Evolutionary conservation across 169 alveolate species (phyloP), one percentile per base, ranked within the genome.

Genomic region (Plasmodium malariae): DNA sequence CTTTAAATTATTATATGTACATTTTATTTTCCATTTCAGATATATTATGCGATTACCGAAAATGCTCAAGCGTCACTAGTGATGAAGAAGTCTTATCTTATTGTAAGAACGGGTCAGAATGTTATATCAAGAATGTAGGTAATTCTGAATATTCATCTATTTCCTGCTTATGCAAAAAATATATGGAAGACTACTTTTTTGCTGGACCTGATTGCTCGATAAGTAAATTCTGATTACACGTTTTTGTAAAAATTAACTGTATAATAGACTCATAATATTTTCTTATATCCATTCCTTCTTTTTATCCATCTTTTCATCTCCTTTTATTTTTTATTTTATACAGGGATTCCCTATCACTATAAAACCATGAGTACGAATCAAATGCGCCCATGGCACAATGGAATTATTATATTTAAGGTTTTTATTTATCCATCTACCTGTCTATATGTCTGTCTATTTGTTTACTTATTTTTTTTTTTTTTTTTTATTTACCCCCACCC

Each of bases 171-270:
- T 78, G 89, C 73, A 78, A 45, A 78, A 78, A 78, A 19, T 63
- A 62, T 45, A 43, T 32, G 37, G 60, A 78, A 9, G 76, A 78
- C 19, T 78, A 45, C 24, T 74, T 74, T 57, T 78, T 78, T 68
- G 89, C 89, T 6, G 89, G 89, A 43, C 89, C 89, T n/a, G 78
- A 78, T 48, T 78, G 89, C 63, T 78, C 89, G 45, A 78, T 78
- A 78, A 45, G 89, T 78, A 63, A 62, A 68, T 55, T 60, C 37
- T 30, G 24, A 36, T 5, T 19, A 11, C 17, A n/a, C 30, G 30
- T 6, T 17, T 19, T n/a, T n/a, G n/a, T n/a, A n/a, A n/a, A n/a
- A n/a, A n/a, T n/a, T n/a, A n/a, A n/a, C n/a, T n/a, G n/a, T n/a
- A n/a, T n/a, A n/a, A n/a, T n/a, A n/a, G n/a, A n/a, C n/a, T n/a